Evolutionary conservation across 177 flowering plant species (phyloP).

Genomic region (Vitis hybrid): DNA sequence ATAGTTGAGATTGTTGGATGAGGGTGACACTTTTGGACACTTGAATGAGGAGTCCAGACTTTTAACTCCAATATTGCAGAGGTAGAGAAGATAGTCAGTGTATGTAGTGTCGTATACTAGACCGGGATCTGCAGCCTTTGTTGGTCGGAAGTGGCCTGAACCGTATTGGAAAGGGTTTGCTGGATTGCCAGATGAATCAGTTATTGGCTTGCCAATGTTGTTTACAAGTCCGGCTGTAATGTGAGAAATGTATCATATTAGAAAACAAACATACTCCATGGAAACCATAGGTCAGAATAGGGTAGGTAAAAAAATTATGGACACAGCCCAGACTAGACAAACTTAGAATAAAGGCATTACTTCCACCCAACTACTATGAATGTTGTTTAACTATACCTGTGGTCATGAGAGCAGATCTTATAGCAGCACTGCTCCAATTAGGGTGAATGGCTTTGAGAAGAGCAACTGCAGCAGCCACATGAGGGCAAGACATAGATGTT

Average conservation of each 20-base stretch:
- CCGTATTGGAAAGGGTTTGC: conserved; percentile 76
- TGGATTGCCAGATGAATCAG: conserved; percentile 29
- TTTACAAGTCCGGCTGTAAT: conserved; percentile 39
- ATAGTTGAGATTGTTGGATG: conserved; percentile 58
- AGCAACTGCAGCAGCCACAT: conserved; percentile 71
- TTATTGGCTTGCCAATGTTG: conserved; percentile 39
- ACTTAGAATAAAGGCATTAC: too few relatives aligned
- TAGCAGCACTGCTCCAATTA: conserved; percentile 85
- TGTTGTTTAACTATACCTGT: conserved; percentile 44
- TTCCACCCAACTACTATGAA: too few relatives aligned
- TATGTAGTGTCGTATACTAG: conserved; percentile 82
- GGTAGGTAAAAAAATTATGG: too few relatives aligned
- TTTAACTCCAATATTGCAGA: conserved; percentile 43
- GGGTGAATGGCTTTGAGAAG: conserved; percentile 82
- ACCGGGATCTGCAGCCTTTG: conserved; percentile 80
- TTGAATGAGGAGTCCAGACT: conserved; percentile 31
- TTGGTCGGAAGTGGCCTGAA: conserved; percentile 71
- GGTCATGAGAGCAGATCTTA: conserved; percentile 91
- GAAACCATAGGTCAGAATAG: too few relatives aligned
- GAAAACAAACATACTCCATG: neutral
- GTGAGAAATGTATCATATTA: neutral
- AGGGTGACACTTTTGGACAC: conserved; percentile 45
- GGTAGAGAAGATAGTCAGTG: conserved; percentile 62
- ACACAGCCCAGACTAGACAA: too few relatives aligned
- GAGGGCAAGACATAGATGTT: conserved; percentile 96